Base-by-base conservation (phyloP, 768 basidiomycete species). In the Crepidotus variabilis region DNA sequence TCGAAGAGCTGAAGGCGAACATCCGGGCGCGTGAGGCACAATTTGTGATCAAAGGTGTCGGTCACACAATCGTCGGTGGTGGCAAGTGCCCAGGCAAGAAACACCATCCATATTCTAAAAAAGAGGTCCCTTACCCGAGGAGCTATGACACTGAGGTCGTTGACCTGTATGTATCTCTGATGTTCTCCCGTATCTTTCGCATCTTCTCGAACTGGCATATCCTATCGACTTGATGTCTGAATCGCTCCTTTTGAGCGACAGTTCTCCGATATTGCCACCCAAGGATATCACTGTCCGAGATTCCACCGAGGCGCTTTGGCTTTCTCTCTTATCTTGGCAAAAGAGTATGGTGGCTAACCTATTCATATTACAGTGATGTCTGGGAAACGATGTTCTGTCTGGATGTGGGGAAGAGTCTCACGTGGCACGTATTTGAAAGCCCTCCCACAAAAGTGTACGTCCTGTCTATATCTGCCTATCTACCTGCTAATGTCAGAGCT, bases 41-140 rank as follows among this genome's bases (percentile, higher is more conserved):
- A 58, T 88, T 87, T 61, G 68, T 74, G 34, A 59, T 80, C 52
- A 85, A 82, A 62, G 80, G 80, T 18, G 66, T 69, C 21, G 70
- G 69, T 9, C 63, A 66, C 49, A 63, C 66, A 16, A 65, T 71
- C 20, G 67, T 68, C 9, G 65, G 66, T 11, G 71, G 63, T 6
- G 65, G 70, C 14, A 61, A 65, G 10, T 61, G 64, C 49, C 58
- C 64, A 5, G 78, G 78, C 13, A 80, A 80, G 65, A 80, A 77
- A 58, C 80, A 88, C 57, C 87, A 90, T 67, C 74, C 80, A 13
- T 83, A 74, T 61, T 59, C 67, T 5, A 65, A 67, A 35, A 65
- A 74, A 14, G 78, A 80, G 48, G 87, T 84, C 4, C 87, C 88
- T 11, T 90, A 88, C 65, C 87, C 88, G 7, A 75, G 85, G 59